Conservation (phyloP, 257 asterid genomes). For the Lycium ferocissimum region DNA sequence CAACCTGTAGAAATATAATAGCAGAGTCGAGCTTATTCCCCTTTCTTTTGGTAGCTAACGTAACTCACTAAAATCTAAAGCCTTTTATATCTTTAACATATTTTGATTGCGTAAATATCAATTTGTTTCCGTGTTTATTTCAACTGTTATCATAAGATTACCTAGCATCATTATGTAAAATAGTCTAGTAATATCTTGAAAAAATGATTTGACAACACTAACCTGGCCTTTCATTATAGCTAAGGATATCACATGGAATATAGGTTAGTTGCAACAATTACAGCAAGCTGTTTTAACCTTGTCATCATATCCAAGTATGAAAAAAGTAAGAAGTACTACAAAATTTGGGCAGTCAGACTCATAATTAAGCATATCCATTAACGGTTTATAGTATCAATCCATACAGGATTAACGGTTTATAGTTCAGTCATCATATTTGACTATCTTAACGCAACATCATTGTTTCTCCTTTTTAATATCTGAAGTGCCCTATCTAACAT, state of each 20-base stretch:
- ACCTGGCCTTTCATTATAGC: not conserved
- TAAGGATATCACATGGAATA: not conserved
- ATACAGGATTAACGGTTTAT: not conserved
- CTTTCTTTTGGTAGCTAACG: not conserved
- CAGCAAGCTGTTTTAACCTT: not conserved
- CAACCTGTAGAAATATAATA: constrained; percentile 23
- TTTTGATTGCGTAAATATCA: not conserved
- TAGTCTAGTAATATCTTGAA: not conserved
- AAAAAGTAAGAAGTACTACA: not conserved
- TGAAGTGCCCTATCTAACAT: not conserved
- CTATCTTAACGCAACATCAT: not conserved
- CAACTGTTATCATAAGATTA: not conserved
- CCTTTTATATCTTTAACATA: not conserved
- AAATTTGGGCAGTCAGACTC: not conserved
- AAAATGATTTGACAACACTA: not conserved
- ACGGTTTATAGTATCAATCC: not conserved
- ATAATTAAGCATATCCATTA: not conserved
- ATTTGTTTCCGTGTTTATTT: not conserved
- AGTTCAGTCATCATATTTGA: not conserved
- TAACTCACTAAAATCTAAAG: not conserved
- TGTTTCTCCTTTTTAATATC: not conserved
- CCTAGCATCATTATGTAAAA: not conserved
- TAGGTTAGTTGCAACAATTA: not conserved
- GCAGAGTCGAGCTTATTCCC: not conserved
- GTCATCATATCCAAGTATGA: not conserved